Base-by-base conservation (phyloP, 176 grass and related monocot species). In the Zizania latifolia region DNA sequence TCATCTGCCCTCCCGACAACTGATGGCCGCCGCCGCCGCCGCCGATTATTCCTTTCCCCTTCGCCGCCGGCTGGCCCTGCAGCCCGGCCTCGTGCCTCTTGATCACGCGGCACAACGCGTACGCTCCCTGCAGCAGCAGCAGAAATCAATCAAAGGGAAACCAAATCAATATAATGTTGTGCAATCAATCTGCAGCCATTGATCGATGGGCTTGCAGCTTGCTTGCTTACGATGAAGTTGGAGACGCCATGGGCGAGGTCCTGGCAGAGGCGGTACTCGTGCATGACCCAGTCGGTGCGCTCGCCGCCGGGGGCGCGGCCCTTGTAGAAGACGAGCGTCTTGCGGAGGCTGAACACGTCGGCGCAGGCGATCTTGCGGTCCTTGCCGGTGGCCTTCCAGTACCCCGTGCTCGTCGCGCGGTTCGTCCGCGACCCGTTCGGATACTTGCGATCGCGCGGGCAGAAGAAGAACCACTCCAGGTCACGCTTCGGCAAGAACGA, bases 401-500 rank as follows among this genome's bases (percentile, higher is more conserved):
- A 99, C 0, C 96, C 96, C 5, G 83, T 82, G 3, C 30, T 32
- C 1, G 96, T 99, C 6, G 96, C 96, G 53, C 96, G 84, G 80
- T 99, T 99, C 22, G 96, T 99, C 13, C 96, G 92, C 1, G 92
- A 94, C 1, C 96, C 96, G 72, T 99, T 99, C 5, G 96, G 96
- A 54, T 99, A 99, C 76, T 99, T 99, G 38, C 79, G 89, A 82
- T 99, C 96, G 1, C 96, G 80, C 8, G 92, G 89, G 76, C 92
- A 94, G 75, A 99, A 99, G 80, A 99, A 99, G 82, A 99, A 99
- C 96, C 96, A 99, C 65, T 99, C 92, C 76, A 93, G 60, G 50
- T 99, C 96, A 33, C 88, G 75, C 77, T 94, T 99, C 11, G 92
- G 96, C 16, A 99, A 70, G 38, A 99, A 99, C 22, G 92, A 95